Conservation (phyloP, 306 rosid species). For the Dryas alaskensis region DNA sequence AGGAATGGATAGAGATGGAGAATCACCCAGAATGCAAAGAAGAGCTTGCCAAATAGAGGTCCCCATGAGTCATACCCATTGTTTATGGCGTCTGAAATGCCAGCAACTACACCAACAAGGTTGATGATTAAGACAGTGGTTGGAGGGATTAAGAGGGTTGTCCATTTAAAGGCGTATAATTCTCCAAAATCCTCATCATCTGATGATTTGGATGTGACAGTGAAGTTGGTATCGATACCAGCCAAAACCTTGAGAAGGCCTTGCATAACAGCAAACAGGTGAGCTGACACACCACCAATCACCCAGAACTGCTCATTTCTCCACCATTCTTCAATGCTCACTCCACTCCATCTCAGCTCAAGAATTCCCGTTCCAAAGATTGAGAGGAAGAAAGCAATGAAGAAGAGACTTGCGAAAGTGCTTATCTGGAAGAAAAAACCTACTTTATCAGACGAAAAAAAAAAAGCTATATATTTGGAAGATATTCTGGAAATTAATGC, state of each 20-base stretch:
- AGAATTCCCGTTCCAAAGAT: conserved; percentile 88
- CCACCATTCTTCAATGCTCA: conserved; percentile 99
- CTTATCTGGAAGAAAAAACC: conserved; percentile 63
- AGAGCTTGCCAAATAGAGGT: conserved; percentile 94
- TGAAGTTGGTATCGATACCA: conserved; percentile 87
- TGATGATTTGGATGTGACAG: conserved; percentile 84
- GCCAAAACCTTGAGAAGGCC: conserved; percentile 89
- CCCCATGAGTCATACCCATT: conserved; percentile 95
- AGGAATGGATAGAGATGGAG: conserved; percentile 96
- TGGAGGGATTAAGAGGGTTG: conserved; percentile 92
- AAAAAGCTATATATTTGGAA: not conserved
- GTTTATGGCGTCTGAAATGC: conserved; percentile 93
- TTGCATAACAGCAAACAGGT: conserved; percentile 85
- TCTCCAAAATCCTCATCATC: conserved; percentile 93
- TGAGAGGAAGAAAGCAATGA: conserved; percentile 75
- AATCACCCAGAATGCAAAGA: conserved; percentile 96
- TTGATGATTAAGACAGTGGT: conserved; percentile 85
- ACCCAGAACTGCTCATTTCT: conserved; percentile 99
- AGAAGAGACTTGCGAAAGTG: conserved; percentile 81
- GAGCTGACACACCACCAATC: conserved; percentile 93
- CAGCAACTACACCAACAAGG: conserved; percentile 93
- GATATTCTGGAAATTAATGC: not conserved
- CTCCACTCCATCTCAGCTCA: conserved; percentile 98
- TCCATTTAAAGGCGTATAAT: conserved; percentile 78
- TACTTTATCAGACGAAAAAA: conserved; percentile 10